Evolutionary conservation across 192 early-diverging fungal species (phyloP), one percentile per base, ranked within the genome.

Genomic region (Entomortierella beljakovae): DNA sequence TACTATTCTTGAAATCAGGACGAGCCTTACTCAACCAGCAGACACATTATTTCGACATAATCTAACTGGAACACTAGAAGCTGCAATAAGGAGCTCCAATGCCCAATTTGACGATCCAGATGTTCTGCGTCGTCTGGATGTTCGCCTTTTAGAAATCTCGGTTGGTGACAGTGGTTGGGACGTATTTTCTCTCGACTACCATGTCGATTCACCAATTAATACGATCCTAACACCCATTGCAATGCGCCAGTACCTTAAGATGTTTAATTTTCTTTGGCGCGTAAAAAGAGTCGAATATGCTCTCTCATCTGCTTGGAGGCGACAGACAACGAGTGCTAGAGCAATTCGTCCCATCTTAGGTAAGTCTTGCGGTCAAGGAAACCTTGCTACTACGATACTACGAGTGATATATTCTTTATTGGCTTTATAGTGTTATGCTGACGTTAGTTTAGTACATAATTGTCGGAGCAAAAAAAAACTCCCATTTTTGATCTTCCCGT

Each of bases 151-250:
- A 11, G 91, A 93, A 80, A 90, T 92, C 61, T 87, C 88, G 22
- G 61, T 84, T 0, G 89, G 88, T 23, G 92, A 94, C 57, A 82
- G 81, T 51, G 94, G 94, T 0, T 99, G 97, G 98, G 96, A 98
- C 68, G 90, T 96, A 0, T 97, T 99, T 74, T 87, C 88, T n/a
- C 82, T 99, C 10, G 88, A 91, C 68, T 99, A 99, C 81, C 89
- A 85, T 49, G 87, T 96, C 26, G 82, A 91, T 38, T 82, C 89
- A 28, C 97, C 98, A 6, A 84, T 99, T 59, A 92, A 91, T 60
- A 93, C 95, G 2, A 92, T 99, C 5, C 85, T 99, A 6, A 90
- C 87, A 8, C 84, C 86, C 34, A 70, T 82, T 25, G 84, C 89
- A 0, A 92, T 99, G 94, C 82, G 85, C 33, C 86, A 88, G 69